Base-by-base conservation (phyloP, 331 rosid genomes). In the Cydonia oblonga region DNA sequence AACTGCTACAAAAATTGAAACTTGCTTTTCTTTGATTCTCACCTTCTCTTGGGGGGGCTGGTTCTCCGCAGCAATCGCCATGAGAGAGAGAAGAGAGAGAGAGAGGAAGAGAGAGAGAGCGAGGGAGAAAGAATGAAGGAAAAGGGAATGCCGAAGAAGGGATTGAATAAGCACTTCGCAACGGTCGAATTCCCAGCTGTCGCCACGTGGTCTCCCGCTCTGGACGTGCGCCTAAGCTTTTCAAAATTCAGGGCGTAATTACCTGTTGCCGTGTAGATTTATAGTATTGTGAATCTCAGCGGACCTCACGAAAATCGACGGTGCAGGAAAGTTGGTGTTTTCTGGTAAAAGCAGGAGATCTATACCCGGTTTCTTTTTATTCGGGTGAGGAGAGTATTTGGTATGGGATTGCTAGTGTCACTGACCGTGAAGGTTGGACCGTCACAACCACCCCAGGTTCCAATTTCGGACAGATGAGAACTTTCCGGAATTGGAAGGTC, bases 21-120 rank as follows among this genome's bases (percentile, higher is more conserved):
- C 30, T 4, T 2, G 40, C 20, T 9, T 26, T 30, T 44, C 24
- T n/a, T 64, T n/a, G 3, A 7, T 18, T 65, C 60, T 19, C 68
- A 89, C 98, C 97, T 87, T 85, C 76, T 86, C 84, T 66, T 80
- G 91, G 7, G 83, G 91, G 6, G 79, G 60, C 25, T 81, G 96
- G 56, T 80, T 79, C 82, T 95, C 99, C 38, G 93, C 60, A 51
- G 91, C 90, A 64, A 90, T 84, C 78, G 96, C 96, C 99, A 95
- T 95, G 80, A 25, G 62, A 20, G 79, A 35, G 49, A 14, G 61
- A 64, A 15, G 60, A 57, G 38, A 72, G 23, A 5, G n/a, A 42
- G 52, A 58, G 77, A 61, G 74, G 51, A 9, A 32, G 19, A 44
- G 65, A 12, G 14, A 51, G 56, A 42, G 0, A 38, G 42, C 0